Evolutionary conservation across 2,329 filamentous ascomycete species (phyloP).

Genomic region (Cytospora paraplurivora): DNA sequence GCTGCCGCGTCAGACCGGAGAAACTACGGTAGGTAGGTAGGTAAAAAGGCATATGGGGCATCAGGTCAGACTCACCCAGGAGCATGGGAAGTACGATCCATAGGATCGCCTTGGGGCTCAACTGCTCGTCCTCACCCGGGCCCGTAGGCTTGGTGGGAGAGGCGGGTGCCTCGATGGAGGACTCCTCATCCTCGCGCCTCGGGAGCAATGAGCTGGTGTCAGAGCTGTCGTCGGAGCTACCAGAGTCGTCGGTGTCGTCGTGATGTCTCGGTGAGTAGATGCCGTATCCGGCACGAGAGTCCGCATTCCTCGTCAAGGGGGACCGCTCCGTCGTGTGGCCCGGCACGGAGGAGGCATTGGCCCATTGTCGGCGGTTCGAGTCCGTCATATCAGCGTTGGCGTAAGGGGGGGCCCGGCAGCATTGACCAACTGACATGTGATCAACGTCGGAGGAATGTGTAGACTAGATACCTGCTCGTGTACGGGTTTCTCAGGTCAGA

Average conservation of each 20-base stretch:
- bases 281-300: conserved; percentile 7
- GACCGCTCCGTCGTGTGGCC: conserved; percentile 15
- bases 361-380: neutral
- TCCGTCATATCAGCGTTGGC: conserved; percentile 4
- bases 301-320: conserved; percentile 12
- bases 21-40: no score
- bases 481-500: neutral
- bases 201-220: neutral
- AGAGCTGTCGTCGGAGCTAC: conserved; percentile 1
- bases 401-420: neutral
- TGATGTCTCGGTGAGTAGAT: neutral
- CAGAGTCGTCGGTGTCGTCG: conserved; percentile 5
- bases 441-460: neutral
- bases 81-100: conserved; percentile 34
- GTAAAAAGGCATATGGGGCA: neutral
- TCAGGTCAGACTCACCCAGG: conserved; percentile 29
- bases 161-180: conserved; percentile 13
- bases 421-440: neutral
- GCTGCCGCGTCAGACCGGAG: neutral
- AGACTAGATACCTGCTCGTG: neutral
- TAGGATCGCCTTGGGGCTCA: conserved; percentile 26
- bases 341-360: neutral
- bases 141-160: neutral
- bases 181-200: conserved; percentile 18
- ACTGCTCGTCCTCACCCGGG: neutral